Conservation (phyloP, 495 filamentous ascomycete genomes). For the Talaromyces liani region DNA sequence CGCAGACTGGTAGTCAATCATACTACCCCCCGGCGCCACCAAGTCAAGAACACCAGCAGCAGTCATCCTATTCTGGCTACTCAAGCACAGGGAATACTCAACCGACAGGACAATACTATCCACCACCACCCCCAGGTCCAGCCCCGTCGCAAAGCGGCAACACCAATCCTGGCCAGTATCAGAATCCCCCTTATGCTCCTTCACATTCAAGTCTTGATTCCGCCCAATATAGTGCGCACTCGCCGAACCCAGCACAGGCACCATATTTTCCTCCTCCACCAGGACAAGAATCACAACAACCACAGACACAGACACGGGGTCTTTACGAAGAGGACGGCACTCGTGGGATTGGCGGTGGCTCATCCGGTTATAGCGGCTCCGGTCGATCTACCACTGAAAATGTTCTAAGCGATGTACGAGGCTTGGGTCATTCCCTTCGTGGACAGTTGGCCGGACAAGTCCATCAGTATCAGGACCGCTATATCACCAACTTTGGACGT, state of each 20-base stretch:
- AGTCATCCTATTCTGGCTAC: background rate
- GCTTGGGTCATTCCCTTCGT: constrained; percentile 29
- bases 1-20: constrained; percentile 3
- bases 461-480: constrained; percentile 39
- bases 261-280: constrained; percentile 41
- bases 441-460: constrained; percentile 41
- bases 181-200: constrained; percentile 15
- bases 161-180: constrained; percentile 12
- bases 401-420: constrained; percentile 19
- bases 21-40: constrained; percentile 11
- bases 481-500: constrained; percentile 18
- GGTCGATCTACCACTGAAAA: constrained; percentile 5
- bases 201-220: constrained; percentile 5
- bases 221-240: constrained; percentile 13
- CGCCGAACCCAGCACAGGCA: constrained; percentile 19
- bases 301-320: constrained; percentile 26
- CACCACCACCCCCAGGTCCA: constrained; percentile 36
- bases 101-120: constrained; percentile 30
- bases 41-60: constrained; percentile 5
- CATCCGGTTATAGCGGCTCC: constrained; percentile 18
- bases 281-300: constrained; percentile 23
- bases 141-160: constrained; percentile 9
- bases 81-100: background rate
- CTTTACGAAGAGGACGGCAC: constrained; percentile 26
- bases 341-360: constrained; percentile 20